These are phyloP conservation scores for Wickerhamiella azymoides DNA, from an alignment of 805 yeast genomes.

Conservation along the genomic window DNA sequence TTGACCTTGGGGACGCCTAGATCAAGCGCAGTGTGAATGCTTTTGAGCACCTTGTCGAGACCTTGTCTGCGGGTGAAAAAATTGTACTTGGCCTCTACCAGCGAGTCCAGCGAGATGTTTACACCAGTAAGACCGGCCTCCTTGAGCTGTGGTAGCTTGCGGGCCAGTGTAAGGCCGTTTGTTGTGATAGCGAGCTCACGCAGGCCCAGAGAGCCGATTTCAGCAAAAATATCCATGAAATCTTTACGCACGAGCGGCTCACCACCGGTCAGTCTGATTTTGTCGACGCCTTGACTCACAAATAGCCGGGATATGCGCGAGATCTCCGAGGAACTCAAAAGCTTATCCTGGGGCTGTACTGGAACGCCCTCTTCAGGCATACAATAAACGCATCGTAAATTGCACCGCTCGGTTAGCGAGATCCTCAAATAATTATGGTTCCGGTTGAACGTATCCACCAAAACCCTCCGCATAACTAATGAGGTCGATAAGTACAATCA, in stretches of 20 bases:
- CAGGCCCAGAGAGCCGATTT: constrained; percentile 31
- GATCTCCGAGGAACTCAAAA: constrained; percentile 34
- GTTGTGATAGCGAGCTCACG: constrained; percentile 39
- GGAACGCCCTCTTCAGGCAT: constrained; percentile 46
- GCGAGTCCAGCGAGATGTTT: constrained; percentile 37
- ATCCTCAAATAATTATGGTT: constrained; percentile 38
- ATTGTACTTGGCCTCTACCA: constrained; percentile 37
- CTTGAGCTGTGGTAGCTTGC: constrained; percentile 33
- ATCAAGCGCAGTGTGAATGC: constrained; percentile 32
- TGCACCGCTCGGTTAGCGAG: constrained; percentile 39
- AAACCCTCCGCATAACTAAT: constrained; percentile 1
- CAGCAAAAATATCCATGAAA: constrained; percentile 31
- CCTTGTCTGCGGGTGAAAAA: constrained; percentile 40
- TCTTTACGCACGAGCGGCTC: constrained; percentile 43
- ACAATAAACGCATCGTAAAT: constrained; percentile 34
- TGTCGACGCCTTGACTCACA: constrained; percentile 36
- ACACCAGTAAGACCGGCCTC: constrained; percentile 34
- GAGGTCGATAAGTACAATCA: neutral
- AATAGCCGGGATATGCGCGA: constrained; percentile 31
- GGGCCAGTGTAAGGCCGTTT: constrained; percentile 37
- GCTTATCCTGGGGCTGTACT: constrained; percentile 30
- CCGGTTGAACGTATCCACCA: constrained; percentile 34
- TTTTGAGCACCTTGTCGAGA: constrained; percentile 31
- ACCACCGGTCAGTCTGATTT: constrained; percentile 42
- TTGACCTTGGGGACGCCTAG: constrained; percentile 35